Evolutionary conservation across 225 moss, liverwort and hornwort species (phyloP).

Genomic region (Asterella californica): DNA sequence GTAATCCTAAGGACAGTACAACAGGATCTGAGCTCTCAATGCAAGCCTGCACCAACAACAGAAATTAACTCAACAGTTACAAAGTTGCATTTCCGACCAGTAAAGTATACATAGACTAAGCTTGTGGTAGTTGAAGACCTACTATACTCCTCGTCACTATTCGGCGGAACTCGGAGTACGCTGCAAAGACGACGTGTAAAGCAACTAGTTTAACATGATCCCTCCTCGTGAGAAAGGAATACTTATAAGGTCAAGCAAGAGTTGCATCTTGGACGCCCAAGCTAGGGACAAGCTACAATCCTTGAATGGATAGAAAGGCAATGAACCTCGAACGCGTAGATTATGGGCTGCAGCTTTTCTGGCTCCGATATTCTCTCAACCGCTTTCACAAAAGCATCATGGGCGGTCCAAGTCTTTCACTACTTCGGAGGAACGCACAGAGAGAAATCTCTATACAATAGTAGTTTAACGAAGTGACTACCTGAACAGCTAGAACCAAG

Average conservation of each 20-base stretch:
- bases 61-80: neutral
- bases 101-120: neutral
- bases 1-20: conserved; percentile 42
- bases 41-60: conserved; percentile 38
- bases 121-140: too few relatives aligned
- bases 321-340: neutral
- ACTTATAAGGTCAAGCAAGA: neutral
- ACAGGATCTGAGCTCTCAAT: conserved; percentile 32
- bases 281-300: neutral
- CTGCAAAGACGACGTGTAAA: too few relatives aligned
- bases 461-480: neutral
- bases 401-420: neutral
- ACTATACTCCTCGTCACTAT: neutral
- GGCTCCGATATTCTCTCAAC: neutral
- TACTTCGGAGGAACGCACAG: neutral
- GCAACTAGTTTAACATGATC: too few relatives aligned
- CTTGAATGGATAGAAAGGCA: neutral
- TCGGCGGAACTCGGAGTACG: too few relatives aligned
- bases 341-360: neutral
- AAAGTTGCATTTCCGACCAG: neutral
- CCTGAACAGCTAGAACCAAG: conserved; percentile 47
- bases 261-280: neutral
- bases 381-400: neutral
- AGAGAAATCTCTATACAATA: neutral
- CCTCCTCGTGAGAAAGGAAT: neutral